phyloP scores from a whole-genome alignment of 75 land plant genomes.

The Selaginella moellendorffii region DNA sequence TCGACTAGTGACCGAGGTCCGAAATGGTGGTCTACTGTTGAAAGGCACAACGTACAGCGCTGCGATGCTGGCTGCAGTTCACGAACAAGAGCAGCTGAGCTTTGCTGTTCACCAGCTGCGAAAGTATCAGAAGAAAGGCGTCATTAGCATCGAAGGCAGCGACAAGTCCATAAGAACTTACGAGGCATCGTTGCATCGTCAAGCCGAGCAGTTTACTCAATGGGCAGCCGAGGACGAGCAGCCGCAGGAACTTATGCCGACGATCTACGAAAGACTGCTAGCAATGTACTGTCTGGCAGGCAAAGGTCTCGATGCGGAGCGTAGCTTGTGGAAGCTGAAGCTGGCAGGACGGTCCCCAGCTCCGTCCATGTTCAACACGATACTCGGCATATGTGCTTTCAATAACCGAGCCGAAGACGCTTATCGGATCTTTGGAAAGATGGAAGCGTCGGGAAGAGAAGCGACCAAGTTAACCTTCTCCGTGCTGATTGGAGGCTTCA shows the following conservation, averaged over 20 bases:
- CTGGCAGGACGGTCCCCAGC: constrained; percentile 39
- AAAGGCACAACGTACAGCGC: constrained; percentile 53
- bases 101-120: constrained; percentile 34
- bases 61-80: constrained; percentile 60
- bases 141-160: constrained; percentile 35
- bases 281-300: constrained; percentile 80
- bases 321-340: constrained; percentile 73
- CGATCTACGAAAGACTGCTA: constrained; percentile 58
- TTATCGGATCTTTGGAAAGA: constrained; percentile 39
- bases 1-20: not conserved
- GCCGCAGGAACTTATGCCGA: constrained; percentile 25
- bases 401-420: constrained; percentile 48
- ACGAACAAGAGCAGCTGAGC: constrained; percentile 44
- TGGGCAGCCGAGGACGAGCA: constrained; percentile 58
- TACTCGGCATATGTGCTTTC: constrained; percentile 79
- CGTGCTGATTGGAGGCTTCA: constrained; percentile 66
- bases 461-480: constrained; percentile 49
- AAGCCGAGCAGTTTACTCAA: constrained; percentile 40
- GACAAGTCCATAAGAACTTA: constrained; percentile 38
- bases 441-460: constrained; percentile 31
- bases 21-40: constrained; percentile 40
- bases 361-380: constrained; percentile 45
- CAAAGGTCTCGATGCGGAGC: constrained; percentile 58
- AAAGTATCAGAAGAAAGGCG: constrained; percentile 31
- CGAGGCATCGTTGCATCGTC: constrained; percentile 38